phyloP scores from a whole-genome alignment of 352 stramenopile genomes.

The Phytophthora europaea region DNA sequence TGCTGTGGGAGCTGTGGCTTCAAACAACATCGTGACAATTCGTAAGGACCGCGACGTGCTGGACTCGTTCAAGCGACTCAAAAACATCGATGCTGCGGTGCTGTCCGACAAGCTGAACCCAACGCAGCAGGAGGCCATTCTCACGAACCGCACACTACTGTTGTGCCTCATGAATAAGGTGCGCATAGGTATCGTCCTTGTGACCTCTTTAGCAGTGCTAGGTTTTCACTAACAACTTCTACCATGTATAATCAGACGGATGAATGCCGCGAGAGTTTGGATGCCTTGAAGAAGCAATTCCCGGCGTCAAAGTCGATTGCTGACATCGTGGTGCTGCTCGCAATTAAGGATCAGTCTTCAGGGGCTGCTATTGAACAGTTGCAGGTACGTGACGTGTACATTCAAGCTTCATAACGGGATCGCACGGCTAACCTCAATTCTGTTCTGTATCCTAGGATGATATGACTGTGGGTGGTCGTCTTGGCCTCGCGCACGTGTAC shows the following conservation, averaged over 20 bases:
- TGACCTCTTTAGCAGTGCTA: background rate
- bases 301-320: constrained; percentile 61
- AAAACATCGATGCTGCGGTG: constrained; percentile 65
- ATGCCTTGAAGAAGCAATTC: constrained; percentile 67
- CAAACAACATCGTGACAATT: constrained; percentile 88
- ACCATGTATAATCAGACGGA: constrained; percentile 49
- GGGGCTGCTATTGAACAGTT: constrained; percentile 60
- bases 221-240: constrained; percentile 12
- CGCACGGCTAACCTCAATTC: background rate
- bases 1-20: constrained; percentile 68
- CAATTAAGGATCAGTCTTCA: constrained; percentile 74
- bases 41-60: constrained; percentile 81
- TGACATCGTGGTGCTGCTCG: constrained; percentile 74
- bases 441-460: constrained; percentile 38
- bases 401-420: background rate
- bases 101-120: constrained; percentile 70
- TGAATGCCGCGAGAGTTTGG: constrained; percentile 68
- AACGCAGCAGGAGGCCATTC: constrained; percentile 76
- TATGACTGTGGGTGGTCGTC: constrained; percentile 64
- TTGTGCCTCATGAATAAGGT: constrained; percentile 86
- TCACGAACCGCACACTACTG: constrained; percentile 78
- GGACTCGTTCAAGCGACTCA: constrained; percentile 88
- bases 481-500: constrained; percentile 79
- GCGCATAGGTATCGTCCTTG: background rate
- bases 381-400: constrained; percentile 33